phyloP scores from a whole-genome alignment of 495 filamentous ascomycete species.

The Mycothermus thermophilus region DNA sequence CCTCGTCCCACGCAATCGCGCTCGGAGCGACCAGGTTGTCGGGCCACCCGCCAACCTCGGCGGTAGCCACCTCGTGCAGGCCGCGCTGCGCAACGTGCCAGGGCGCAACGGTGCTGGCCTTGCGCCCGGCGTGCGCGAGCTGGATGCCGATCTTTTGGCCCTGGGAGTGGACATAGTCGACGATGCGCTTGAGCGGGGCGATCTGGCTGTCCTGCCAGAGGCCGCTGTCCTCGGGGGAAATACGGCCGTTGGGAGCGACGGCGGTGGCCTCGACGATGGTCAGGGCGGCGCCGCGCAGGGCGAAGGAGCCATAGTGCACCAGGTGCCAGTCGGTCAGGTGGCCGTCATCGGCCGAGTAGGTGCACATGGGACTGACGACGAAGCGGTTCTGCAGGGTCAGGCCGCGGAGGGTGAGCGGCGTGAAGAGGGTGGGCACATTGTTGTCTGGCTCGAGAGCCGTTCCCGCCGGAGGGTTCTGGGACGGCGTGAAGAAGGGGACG shows the following conservation, averaged over 20 bases:
- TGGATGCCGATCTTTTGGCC: slow-evolving; percentile 57
- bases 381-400: slow-evolving; percentile 63
- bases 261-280: slow-evolving; percentile 56
- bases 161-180: slow-evolving; percentile 48
- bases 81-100: slow-evolving; percentile 28
- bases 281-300: slow-evolving; percentile 49
- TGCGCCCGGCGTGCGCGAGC: slow-evolving; percentile 61
- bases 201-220: slow-evolving; percentile 62
- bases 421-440: slow-evolving; percentile 47
- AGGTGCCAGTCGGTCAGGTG: slow-evolving; percentile 60
- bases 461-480: slow-evolving; percentile 40
- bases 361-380: slow-evolving; percentile 49
- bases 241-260: slow-evolving; percentile 54
- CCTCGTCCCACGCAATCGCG: slow-evolving; percentile 32
- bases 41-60: slow-evolving; percentile 50
- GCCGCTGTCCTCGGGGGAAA: slow-evolving; percentile 54
- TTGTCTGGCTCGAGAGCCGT: slow-evolving; percentile 31
- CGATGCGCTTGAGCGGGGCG: slow-evolving; percentile 44
- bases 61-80: slow-evolving; percentile 26
- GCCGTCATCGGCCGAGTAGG: slow-evolving; percentile 53
- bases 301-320: slow-evolving; percentile 46
- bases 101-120: slow-evolving; percentile 49
- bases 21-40: slow-evolving; percentile 42
- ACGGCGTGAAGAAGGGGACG: slow-evolving; percentile 45
- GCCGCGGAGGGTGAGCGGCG: slow-evolving; percentile 50